phyloP scores from a whole-genome alignment of 768 basidiomycete species.

The Suillus placidus region DNA sequence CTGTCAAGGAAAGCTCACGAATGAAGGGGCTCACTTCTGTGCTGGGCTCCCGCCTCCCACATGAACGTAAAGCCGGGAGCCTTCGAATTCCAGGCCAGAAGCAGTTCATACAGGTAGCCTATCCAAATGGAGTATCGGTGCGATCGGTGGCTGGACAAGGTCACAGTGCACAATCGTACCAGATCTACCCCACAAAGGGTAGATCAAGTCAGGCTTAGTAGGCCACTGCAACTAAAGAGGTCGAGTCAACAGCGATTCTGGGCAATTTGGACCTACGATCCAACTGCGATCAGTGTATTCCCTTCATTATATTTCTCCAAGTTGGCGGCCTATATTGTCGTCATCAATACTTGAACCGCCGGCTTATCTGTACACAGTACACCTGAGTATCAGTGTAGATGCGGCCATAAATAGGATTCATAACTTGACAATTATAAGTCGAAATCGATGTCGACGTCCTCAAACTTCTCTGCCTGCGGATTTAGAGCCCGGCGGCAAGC shows the following conservation, averaged over 20 bases:
- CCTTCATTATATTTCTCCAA: neutral
- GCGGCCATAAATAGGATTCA: neutral
- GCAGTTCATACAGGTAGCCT: neutral
- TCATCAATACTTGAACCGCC: neutral
- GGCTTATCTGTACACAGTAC: neutral
- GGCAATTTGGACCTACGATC: neutral
- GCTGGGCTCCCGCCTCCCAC: neutral
- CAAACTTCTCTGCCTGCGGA: neutral
- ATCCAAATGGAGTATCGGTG: neutral
- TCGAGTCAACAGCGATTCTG: neutral
- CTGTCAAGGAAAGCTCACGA: neutral
- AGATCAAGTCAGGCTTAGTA: too few relatives aligned
- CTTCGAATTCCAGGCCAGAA: conserved; percentile 2
- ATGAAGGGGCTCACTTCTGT: neutral
- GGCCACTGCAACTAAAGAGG: neutral
- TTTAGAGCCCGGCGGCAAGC: neutral
- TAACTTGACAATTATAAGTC: neutral
- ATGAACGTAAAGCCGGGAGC: neutral
- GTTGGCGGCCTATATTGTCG: neutral
- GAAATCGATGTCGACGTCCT: neutral
- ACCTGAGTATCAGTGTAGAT: neutral
- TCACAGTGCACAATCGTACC: neutral
- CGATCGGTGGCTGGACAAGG: neutral
- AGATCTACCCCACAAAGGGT: neutral
- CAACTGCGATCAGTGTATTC: neutral